Evolutionary conservation across 805 yeast genomes (phyloP), one percentile per base, ranked within the genome.

Genomic region (Kazachstania taianensis): DNA sequence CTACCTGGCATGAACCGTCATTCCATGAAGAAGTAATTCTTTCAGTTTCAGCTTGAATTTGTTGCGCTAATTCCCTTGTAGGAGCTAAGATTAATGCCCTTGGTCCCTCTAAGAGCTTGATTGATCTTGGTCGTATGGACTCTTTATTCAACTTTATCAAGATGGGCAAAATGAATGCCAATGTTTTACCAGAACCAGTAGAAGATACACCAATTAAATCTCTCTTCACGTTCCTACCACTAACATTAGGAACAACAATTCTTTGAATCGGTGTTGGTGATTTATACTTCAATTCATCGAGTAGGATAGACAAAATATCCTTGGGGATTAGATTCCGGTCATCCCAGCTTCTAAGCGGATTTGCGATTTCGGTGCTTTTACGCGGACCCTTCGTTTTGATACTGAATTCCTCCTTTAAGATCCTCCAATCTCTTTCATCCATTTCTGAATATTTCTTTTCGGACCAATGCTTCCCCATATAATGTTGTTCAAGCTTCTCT

Each of bases 131-230:
- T 18, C 73, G 47, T 14, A 63, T 52, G 1, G 75, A 73, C 28
- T 62, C 57, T 50, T 56, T 70, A 59, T 59, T 43, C 12, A 80
- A 62, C 43, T 73, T 75, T 2, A 74, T 54, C 7, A 82, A 51
- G 34, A 84, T 58, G 0, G 98, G 97, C 2, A 89, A 57, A 8
- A 82, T 54, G 57, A 78, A 89, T 2, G 94, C 80, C 9, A 87
- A 63, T 0, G 98, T 89, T 53, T 92, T 89, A 48, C 98, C 98
- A 1, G 94, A 82, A 9, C 98, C 98, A 0, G 98, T 89, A 46
- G 86, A 86, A 0, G 97, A 96, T n/a, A 87, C 72, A 10, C 95
- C 97, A 15, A 87, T 67, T 2, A 83, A 65, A 54, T 89, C 96
- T 17, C 73, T 59, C 3, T 69, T 62, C 10, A 15, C 16, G 0